phyloP scores from a whole-genome alignment of 805 yeast species.

The Wickerhamiella vanderwaltii region DNA sequence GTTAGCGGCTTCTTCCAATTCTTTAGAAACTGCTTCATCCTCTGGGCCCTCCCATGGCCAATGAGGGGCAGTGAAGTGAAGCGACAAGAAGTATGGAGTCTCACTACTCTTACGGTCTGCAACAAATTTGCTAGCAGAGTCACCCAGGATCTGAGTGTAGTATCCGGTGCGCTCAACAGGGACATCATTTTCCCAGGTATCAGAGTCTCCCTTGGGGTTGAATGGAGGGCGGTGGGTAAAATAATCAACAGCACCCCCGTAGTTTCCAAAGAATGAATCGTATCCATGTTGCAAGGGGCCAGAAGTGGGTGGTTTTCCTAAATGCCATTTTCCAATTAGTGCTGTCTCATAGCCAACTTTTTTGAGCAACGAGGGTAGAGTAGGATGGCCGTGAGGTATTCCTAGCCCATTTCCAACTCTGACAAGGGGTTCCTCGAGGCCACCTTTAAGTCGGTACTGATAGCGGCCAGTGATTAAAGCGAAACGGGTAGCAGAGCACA shows the following conservation, averaged over 20 bases:
- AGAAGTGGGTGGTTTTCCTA: slow-evolving; percentile 35
- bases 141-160: slow-evolving; percentile 20
- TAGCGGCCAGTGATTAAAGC: slow-evolving; percentile 51
- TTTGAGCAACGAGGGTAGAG: slow-evolving; percentile 37
- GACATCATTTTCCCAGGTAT: slow-evolving; percentile 18
- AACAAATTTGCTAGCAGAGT: slow-evolving; percentile 29
- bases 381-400: slow-evolving; percentile 16
- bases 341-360: slow-evolving; percentile 41
- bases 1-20: slow-evolving; percentile 41
- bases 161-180: slow-evolving; percentile 21
- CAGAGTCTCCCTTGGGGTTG: slow-evolving; percentile 10
- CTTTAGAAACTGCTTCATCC: slow-evolving; percentile 32
- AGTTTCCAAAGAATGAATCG: slow-evolving; percentile 20
- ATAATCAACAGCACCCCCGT: slow-evolving; percentile 20
- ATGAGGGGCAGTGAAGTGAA: slow-evolving; percentile 54
- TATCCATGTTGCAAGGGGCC: slow-evolving; percentile 20
- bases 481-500: slow-evolving; percentile 53
- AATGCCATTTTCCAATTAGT: slow-evolving; percentile 50
- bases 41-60: slow-evolving; percentile 55
- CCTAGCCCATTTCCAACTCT: slow-evolving; percentile 12
- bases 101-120: slow-evolving; percentile 30
- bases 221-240: slow-evolving; percentile 16
- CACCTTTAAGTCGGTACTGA: slow-evolving; percentile 31
- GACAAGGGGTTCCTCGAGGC: slow-evolving; percentile 21
- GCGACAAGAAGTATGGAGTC: slow-evolving; percentile 42